Conservation (phyloP, 805 yeast species). For the Kazachstania kunashirensis region DNA sequence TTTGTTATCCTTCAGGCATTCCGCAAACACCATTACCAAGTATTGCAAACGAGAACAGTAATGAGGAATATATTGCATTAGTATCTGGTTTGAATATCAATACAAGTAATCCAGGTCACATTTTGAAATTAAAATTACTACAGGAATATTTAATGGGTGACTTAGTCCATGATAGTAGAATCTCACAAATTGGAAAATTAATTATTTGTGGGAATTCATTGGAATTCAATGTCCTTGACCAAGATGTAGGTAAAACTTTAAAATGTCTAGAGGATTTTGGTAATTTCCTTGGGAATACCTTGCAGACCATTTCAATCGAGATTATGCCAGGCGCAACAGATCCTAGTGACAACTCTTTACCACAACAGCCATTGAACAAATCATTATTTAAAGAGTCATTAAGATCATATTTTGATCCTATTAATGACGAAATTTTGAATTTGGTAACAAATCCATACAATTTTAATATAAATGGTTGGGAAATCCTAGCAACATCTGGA, state of each 20-base stretch:
- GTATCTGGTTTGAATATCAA: slow-evolving; percentile 66
- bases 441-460: slow-evolving; percentile 66
- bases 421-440: slow-evolving; percentile 31
- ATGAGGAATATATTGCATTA: slow-evolving; percentile 44
- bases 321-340: slow-evolving; percentile 80
- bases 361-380: slow-evolving; percentile 83
- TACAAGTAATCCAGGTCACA: slow-evolving; percentile 33
- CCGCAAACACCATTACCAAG: slow-evolving; percentile 39
- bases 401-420: slow-evolving; percentile 33
- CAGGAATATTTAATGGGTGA: slow-evolving; percentile 68
- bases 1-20: slow-evolving; percentile 58
- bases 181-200: slow-evolving; percentile 36
- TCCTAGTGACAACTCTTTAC: slow-evolving; percentile 75
- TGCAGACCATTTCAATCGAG: slow-evolving; percentile 55
- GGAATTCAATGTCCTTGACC: slow-evolving; percentile 24
- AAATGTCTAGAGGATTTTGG: slow-evolving; percentile 53
- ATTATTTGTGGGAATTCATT: slow-evolving; percentile 70
- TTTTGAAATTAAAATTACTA: slow-evolving; percentile 45
- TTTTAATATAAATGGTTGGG: slow-evolving; percentile 47
- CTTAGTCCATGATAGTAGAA: slow-evolving; percentile 36
- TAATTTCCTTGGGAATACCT: slow-evolving; percentile 43
- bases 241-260: slow-evolving; percentile 45
- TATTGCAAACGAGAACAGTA: not conserved
- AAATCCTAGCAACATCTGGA: slow-evolving; percentile 70
- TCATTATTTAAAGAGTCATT: slow-evolving; percentile 49